Conservation (phyloP, 208 protist species). For the Acanthamoeba polyphaga region DNA sequence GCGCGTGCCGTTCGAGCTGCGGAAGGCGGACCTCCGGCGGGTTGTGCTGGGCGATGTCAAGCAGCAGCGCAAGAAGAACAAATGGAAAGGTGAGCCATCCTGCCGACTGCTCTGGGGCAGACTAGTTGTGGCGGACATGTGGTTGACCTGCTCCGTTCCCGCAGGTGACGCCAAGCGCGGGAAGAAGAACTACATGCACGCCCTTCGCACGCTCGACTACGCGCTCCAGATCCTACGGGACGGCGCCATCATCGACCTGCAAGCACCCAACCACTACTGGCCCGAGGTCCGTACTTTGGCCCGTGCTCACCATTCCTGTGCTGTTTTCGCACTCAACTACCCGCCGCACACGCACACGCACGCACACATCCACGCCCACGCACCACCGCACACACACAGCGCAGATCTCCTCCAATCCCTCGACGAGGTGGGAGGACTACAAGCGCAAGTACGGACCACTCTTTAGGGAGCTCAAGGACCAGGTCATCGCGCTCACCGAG, state of each 20-base stretch:
- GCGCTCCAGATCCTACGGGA: not conserved
- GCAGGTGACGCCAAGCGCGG: not conserved
- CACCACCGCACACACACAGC: too few species aligned
- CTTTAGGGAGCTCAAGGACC: not conserved
- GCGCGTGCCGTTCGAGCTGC: not conserved
- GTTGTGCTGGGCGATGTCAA: not conserved
- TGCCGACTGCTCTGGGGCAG: too few species aligned
- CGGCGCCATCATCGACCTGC: not conserved
- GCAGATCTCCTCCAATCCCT: not conserved
- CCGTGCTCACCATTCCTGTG: too few species aligned
- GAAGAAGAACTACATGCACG: conserved; percentile 20
- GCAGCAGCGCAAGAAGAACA: conserved; percentile 24
- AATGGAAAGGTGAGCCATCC: not conserved
- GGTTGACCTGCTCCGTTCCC: not conserved
- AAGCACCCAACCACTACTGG: not conserved
- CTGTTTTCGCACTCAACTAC: too few species aligned
- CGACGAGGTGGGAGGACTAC: conserved; percentile 15
- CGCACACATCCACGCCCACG: too few species aligned
- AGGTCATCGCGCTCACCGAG: conserved; percentile 20
- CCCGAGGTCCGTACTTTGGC: not conserved
- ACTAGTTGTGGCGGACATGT: not conserved
- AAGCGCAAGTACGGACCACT: not conserved
- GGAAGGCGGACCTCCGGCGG: not conserved
- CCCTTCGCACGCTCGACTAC: not conserved
- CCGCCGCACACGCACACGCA: too few species aligned